phyloP scores from a whole-genome alignment of 2,329 filamentous ascomycete species.

The Fusarium sp. region DNA sequence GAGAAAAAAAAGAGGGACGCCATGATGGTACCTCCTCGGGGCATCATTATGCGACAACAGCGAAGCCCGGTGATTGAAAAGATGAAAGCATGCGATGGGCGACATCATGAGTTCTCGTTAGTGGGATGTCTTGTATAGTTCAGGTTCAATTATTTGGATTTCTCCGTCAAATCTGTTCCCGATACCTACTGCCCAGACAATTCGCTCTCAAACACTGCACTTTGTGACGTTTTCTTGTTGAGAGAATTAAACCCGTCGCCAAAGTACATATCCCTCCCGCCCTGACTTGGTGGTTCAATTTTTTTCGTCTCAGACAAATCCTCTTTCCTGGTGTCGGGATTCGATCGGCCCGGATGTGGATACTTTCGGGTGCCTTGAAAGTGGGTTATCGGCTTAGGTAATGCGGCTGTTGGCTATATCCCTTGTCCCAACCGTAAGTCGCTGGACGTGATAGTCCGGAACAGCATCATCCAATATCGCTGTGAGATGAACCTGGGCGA shows the following conservation, averaged over 20 bases:
- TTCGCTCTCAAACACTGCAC: slow-evolving; percentile 8
- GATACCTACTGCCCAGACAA: background rate
- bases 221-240: slow-evolving; percentile 40
- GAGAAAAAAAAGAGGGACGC: slow-evolving; percentile 26
- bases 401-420: background rate
- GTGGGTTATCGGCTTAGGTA: background rate
- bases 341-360: slow-evolving; percentile 4
- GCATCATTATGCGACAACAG: slow-evolving; percentile 44
- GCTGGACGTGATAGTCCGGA: background rate
- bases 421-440: too few relatives aligned
- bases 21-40: slow-evolving; percentile 46
- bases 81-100: slow-evolving; percentile 8
- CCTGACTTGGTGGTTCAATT: slow-evolving; percentile 26
- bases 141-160: background rate
- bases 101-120: background rate
- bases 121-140: background rate
- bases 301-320: slow-evolving; percentile 31
- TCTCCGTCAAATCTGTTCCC: background rate
- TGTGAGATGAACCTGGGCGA: background rate
- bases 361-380: background rate
- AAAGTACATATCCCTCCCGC: slow-evolving; percentile 28
- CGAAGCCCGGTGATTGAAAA: slow-evolving; percentile 35
- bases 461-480: background rate
- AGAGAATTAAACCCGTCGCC: slow-evolving; percentile 38
- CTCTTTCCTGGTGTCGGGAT: slow-evolving; percentile 32